These are phyloP conservation scores for Asterella californica DNA, from an alignment of 225 moss, liverwort and hornwort genomes.

Conservation along the genomic window DNA sequence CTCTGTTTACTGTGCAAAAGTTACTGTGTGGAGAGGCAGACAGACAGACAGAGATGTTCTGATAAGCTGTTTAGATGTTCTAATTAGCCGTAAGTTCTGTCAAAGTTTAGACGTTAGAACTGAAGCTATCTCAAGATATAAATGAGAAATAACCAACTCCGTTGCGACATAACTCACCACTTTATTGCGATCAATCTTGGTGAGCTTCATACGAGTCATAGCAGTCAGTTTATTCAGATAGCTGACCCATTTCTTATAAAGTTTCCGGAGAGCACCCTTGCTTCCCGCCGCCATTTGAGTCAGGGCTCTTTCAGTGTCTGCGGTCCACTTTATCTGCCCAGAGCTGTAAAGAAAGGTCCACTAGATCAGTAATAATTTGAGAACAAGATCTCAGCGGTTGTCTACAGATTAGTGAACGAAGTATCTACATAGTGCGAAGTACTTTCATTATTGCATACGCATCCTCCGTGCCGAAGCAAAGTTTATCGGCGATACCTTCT, in stretches of 20 bases:
- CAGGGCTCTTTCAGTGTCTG: slow-evolving; percentile 68
- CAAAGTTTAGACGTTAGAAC: not conserved
- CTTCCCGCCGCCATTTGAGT: slow-evolving; percentile 54
- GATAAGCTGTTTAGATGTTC: too few species aligned
- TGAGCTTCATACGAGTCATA: slow-evolving; percentile 72
- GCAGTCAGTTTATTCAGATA: slow-evolving; percentile 70
- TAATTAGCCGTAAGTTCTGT: not conserved
- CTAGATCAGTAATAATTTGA: not conserved
- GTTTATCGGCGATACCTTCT: too few species aligned
- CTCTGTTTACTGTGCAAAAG: too few species aligned
- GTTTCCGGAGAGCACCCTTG: slow-evolving; percentile 66
- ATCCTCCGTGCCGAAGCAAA: too few species aligned
- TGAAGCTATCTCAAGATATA: not conserved
- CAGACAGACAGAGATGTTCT: too few species aligned
- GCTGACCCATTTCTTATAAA: slow-evolving; percentile 77
- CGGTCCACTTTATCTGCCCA: slow-evolving; percentile 83
- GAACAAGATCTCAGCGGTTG: not conserved
- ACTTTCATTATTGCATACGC: not conserved
- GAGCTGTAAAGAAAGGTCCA: slow-evolving; percentile 35
- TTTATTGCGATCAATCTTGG: slow-evolving; percentile 74
- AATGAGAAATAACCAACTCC: not conserved
- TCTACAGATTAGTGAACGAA: not conserved
- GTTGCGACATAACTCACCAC: slow-evolving; percentile 40
- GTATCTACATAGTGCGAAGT: not conserved
- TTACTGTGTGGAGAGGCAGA: too few species aligned